Base-by-base conservation (phyloP, 352 stramenopile genomes). In the Proteromonas lacertae region DNA sequence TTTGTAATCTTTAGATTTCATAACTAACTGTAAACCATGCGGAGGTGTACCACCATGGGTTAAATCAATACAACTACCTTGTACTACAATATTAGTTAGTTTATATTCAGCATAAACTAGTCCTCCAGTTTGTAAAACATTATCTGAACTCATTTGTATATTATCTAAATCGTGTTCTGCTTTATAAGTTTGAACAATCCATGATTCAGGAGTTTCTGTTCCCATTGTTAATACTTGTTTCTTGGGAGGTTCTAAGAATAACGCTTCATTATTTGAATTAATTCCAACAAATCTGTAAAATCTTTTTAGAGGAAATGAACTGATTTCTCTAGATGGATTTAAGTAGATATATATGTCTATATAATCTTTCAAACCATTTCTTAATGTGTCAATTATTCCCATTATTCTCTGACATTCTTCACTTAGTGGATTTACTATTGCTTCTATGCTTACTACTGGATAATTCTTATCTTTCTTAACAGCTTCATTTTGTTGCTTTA, bases 141-240 rank as follows among this genome's bases (percentile, higher is more conserved):
- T n/a, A n/a, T n/a, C n/a, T n/a, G n/a, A n/a, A n/a, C n/a, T 41
- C 25, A 36, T 53, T n/a, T 45, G 56, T n/a, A 90, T 48, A 39
- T 90, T 90, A 51, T 90, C 75, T 18, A 80, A 38, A 51, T 90
- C 75, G 36, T 78, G 57, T 1, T 45, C 44, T 0, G 62, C 60
- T 17, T 45, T 35, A 24, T 58, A 44, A 1, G 67, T 57, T 40
- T 89, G 73, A 4, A 89, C 72, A 33, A 84, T 83, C 69, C 71
- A 90, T 0, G 67, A 50, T 42, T 87, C 70, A 1, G 74, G 71
- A 2, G 69, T 78, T 37, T 84, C 72, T 10, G 88, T 64, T 43
- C 83, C 76, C 53, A 83, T 68, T 1, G 75, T 90, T 39, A 90
- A 42, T 32, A 86, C 65, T 10, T 71, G 67, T 20, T 69, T 53